phyloP scores from a whole-genome alignment of 495 filamentous ascomycete species.

The Penicillium mononematosum region DNA sequence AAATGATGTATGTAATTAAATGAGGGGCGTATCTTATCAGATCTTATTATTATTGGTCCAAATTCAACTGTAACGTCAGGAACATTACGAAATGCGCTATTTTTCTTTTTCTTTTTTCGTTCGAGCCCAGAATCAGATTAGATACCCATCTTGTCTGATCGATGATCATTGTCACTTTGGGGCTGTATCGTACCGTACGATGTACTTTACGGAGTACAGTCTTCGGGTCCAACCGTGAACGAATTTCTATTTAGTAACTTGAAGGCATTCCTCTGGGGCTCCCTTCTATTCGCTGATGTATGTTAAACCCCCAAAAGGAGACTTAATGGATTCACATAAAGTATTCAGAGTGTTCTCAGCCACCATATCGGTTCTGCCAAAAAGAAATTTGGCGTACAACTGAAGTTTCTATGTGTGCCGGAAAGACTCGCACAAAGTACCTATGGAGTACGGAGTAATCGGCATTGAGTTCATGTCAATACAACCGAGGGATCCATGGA shows the following conservation, averaged over 20 bases:
- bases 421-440: not conserved
- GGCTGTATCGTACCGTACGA: not conserved
- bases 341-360: not conserved
- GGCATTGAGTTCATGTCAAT: not conserved
- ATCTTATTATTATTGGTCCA: slow-evolving; percentile 4
- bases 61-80: not conserved
- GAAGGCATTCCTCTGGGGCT: too few relatives aligned
- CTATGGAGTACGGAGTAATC: not conserved
- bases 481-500: not conserved
- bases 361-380: not conserved
- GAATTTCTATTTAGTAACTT: too few relatives aligned
- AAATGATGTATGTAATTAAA: not conserved
- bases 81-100: slow-evolving; percentile 15
- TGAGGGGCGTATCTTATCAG: slow-evolving; percentile 17
- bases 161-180: not conserved
- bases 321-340: not conserved
- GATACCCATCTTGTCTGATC: slow-evolving; percentile 39
- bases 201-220: too few relatives aligned
- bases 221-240: too few relatives aligned
- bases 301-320: not conserved
- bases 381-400: not conserved
- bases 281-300: too few relatives aligned
- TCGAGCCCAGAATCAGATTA: slow-evolving; percentile 31
- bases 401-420: not conserved
- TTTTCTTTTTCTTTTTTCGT: not conserved